Base-by-base conservation (phyloP, 495 filamentous ascomycete species). In the Xylaria castorea region DNA sequence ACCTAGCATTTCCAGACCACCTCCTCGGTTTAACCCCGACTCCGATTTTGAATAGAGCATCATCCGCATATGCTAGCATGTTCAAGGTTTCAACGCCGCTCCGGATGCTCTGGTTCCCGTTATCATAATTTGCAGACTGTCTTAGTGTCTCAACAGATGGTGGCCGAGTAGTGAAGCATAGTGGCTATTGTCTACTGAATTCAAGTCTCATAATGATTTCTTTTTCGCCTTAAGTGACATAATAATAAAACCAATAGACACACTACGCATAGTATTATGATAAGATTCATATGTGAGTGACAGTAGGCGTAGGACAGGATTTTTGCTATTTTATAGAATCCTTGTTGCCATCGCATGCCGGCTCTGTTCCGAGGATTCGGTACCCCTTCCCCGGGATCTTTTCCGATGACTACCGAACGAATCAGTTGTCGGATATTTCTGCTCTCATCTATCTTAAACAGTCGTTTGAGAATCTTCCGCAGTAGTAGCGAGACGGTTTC, bases 41-140 rank as follows among this genome's bases (percentile, higher is more conserved):
- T n/a, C 63, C 27, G 16, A 27, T 16, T 48, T 34, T 2, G 5
- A 5, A 48, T n/a, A 32, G 18, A 34, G 11, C 34, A 27, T 25
- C 14, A 66, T 66, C 63, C 14, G 25, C 38, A 46, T 34, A 67
- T 67, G 18, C 46, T 44, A 22, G 46, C 38, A 51, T 53, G 18
- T 38, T 53, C 7, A 16, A 7, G 20, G 36, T 50, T 34, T 68
- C 22, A 11, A 50, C 32, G 6, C 50, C 22, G 50, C 48, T 48
- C 46, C 32, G 12, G 62, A 65, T 66, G 25, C 42, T 16, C 20
- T 27, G 1, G 16, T 40, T 67, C 18, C 65, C 20, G 65, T 34
- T 30, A 22, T 25, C 9, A 36, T 63, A 40, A 3, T 11, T 44
- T 44, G 32, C 42, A 66, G 5, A 27, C 12, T 50, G 63, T 66